These are phyloP conservation scores for Moniliella sp. DNA, from an alignment of 1,284 basidiomycete genomes.

Conservation along the genomic window DNA sequence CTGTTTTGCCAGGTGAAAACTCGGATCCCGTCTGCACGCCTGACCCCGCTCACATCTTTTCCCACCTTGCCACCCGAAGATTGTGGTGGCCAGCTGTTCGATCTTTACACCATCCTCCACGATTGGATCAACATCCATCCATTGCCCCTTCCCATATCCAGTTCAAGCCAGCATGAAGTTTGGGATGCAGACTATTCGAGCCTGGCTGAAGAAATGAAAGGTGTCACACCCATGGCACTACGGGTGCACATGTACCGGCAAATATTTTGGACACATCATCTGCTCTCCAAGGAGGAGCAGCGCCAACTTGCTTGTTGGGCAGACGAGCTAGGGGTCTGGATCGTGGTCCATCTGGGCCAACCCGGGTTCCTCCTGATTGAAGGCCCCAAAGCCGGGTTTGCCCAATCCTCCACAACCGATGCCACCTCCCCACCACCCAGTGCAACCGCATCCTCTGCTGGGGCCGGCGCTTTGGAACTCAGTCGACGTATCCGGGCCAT, in stretches of 20 bases:
- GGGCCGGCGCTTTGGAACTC: neutral
- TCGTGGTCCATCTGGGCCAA: neutral
- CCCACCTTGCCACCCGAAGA: too few species aligned
- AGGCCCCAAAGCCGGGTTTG: neutral
- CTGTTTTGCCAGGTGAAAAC: too few species aligned
- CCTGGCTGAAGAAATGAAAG: neutral
- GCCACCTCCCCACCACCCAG: neutral
- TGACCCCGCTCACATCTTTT: too few species aligned
- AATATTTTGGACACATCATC: neutral
- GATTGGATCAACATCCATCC: neutral
- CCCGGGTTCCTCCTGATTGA: neutral
- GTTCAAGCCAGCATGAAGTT: too few species aligned
- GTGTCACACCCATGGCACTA: too few species aligned
- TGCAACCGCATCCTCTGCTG: neutral
- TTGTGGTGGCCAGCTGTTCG: neutral
- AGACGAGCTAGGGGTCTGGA: neutral
- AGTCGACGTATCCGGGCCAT: neutral
- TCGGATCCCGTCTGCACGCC: too few species aligned
- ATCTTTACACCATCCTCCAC: neutral
- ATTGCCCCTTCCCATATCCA: neutral
- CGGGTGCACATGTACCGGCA: neutral
- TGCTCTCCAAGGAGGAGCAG: neutral
- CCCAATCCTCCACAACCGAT: neutral
- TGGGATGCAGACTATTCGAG: too few species aligned
- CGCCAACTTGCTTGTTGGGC: neutral